phyloP scores from a whole-genome alignment of 2,329 filamentous ascomycete genomes.

The Verticillium albo-atrum region DNA sequence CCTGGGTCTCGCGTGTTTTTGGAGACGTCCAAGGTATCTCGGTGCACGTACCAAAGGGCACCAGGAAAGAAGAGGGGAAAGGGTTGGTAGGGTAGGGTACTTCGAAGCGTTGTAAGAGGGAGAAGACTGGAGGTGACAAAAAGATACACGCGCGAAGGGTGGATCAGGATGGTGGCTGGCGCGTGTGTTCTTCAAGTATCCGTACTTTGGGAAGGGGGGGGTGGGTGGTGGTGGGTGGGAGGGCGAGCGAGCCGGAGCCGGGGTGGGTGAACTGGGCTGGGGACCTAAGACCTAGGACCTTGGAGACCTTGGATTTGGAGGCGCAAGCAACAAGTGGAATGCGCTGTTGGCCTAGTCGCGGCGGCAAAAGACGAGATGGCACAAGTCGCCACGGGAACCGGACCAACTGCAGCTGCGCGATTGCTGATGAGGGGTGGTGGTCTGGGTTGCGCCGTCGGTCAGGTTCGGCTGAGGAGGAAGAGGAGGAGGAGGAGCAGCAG shows the following conservation, averaged over 20 bases:
- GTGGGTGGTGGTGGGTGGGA: too few relatives aligned
- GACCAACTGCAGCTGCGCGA: background rate
- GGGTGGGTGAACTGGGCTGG: background rate
- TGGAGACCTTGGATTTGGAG: background rate
- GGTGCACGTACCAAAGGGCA: background rate
- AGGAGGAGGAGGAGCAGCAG: background rate
- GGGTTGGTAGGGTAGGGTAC: background rate
- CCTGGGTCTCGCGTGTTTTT: background rate
- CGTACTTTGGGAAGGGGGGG: conserved; percentile 4
- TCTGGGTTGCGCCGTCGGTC: background rate
- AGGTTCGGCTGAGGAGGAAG: background rate
- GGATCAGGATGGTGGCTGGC: conserved; percentile 4
- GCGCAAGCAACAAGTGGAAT: background rate
- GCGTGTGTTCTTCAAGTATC: conserved; percentile 13
- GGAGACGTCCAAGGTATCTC: background rate
- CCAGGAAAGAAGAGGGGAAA: background rate
- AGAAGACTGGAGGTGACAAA: conserved; percentile 10
- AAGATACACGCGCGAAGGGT: conserved; percentile 12
- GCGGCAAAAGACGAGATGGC: background rate
- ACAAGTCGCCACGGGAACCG: conserved; percentile 1
- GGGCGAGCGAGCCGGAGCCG: conserved; percentile 3
- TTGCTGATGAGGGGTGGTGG: background rate
- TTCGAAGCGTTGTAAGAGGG: background rate
- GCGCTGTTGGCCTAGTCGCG: background rate
- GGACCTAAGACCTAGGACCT: background rate